Evolutionary conservation across 2,329 filamentous ascomycete species (phyloP).

Genomic region (Aureobasidium lini): DNA sequence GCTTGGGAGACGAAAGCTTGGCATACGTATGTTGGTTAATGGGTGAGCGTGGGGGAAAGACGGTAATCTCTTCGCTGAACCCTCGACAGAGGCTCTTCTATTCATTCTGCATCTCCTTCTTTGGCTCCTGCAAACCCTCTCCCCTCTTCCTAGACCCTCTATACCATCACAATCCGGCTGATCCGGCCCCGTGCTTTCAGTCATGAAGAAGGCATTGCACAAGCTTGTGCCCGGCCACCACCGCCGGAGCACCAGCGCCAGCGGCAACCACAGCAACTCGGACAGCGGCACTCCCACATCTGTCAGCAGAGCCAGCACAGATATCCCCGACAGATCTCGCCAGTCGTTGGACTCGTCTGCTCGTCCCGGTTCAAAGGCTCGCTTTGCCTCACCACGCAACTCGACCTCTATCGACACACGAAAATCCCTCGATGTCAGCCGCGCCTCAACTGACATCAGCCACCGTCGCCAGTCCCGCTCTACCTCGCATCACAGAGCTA

Average conservation of each 20-base stretch:
- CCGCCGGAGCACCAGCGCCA: conserved; percentile 11
- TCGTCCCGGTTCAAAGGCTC: not conserved
- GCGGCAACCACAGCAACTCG: not conserved
- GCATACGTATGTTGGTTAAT: not conserved
- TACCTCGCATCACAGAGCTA: conserved; percentile 19
- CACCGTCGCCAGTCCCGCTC: not conserved
- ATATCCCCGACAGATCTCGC: not conserved
- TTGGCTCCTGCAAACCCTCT: not conserved
- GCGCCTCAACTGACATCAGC: not conserved
- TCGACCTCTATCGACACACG: conserved; percentile 2
- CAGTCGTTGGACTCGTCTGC: not conserved
- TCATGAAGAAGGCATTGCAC: conserved; percentile 14
- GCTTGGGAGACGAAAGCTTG: not conserved
- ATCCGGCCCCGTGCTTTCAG: not conserved
- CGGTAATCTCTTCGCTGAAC: conserved; percentile 3
- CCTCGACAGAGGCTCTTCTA: not conserved
- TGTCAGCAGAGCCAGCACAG: conserved; percentile 5
- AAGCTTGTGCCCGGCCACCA: conserved; percentile 12
- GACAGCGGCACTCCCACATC: conserved; percentile 12
- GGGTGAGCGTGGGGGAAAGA: not conserved
- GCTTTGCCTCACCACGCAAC: conserved; percentile 1
- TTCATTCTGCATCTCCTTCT: not conserved
- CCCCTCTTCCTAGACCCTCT: not conserved
- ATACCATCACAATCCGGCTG: not conserved
- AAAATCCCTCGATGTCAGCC: not conserved